Evolutionary conservation across 331 rosid genomes (phyloP).

Genomic region (Pyracantha coccinea): DNA sequence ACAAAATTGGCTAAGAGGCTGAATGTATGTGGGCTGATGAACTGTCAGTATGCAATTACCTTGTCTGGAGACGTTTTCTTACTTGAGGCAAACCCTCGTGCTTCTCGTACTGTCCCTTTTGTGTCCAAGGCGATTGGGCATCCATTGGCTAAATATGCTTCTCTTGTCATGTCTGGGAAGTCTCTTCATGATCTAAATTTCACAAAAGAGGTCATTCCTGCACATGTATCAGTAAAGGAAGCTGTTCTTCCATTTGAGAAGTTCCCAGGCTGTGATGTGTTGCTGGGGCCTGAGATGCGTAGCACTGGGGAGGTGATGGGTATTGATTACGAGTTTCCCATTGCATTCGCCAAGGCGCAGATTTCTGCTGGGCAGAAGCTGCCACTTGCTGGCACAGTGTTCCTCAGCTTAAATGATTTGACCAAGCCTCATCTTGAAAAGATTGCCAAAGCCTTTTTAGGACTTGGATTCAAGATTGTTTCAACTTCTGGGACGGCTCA

Average conservation of each 20-base stretch:
- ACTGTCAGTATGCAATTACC: constrained; percentile 91
- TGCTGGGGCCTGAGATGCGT: constrained; percentile 98
- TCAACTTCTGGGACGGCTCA: constrained; percentile 90
- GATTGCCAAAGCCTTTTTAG: constrained; percentile 64
- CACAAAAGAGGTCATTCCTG: constrained; percentile 85
- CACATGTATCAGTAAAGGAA: constrained; percentile 85
- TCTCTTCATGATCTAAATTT: constrained; percentile 67
- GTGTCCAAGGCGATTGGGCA: constrained; percentile 96
- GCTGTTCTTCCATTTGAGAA: constrained; percentile 98
- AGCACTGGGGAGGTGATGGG: constrained; percentile 99
- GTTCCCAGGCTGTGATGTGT: constrained; percentile 90
- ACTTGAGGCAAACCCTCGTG: constrained; percentile 96
- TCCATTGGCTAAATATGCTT: constrained; percentile 95
- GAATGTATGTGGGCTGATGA: constrained; percentile 91
- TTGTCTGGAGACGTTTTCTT: constrained; percentile 66
- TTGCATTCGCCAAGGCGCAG: constrained; percentile 97
- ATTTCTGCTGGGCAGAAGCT: constrained; percentile 86
- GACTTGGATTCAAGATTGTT: constrained; percentile 60
- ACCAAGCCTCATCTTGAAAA: constrained; percentile 81
- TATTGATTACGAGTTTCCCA: constrained; percentile 56
- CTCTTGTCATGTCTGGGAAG: constrained; percentile 97
- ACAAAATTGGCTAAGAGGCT: constrained; percentile 67
- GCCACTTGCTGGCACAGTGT: constrained; percentile 81
- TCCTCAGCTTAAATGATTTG: constrained; percentile 82
- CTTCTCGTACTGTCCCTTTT: constrained; percentile 92